Evolutionary conservation across 306 rosid genomes (phyloP).

Genomic region (Datisca glomerata): DNA sequence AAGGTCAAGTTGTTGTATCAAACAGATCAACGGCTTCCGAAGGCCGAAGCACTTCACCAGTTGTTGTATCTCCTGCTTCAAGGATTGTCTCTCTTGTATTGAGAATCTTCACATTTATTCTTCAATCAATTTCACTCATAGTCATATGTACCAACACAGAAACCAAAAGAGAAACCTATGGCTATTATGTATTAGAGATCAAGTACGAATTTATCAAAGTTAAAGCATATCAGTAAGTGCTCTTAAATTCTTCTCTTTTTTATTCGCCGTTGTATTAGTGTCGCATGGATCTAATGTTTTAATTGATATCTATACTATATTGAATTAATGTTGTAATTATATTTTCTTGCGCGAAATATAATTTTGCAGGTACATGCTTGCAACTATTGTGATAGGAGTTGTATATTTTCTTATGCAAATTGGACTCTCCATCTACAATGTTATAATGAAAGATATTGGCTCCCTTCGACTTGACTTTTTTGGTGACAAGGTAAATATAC

Average conservation of each 20-base stretch:
- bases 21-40: no score
- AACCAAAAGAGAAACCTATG: neutral
- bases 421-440: slow-evolving; percentile 21
- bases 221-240: slow-evolving; percentile 26
- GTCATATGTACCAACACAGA: slow-evolving; percentile 16
- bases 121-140: slow-evolving; percentile 32
- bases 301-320: no score
- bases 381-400: slow-evolving; percentile 30
- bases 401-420: slow-evolving; percentile 31
- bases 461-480: slow-evolving; percentile 31
- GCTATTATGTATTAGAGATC: no score
- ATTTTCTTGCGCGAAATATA: no score
- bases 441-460: slow-evolving; percentile 11
- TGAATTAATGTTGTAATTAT: no score
- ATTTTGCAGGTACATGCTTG: slow-evolving; percentile 38
- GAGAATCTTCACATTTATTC: slow-evolving; percentile 31
- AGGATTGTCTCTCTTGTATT: slow-evolving; percentile 21
- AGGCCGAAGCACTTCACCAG: no score
- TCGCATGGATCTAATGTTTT: no score
- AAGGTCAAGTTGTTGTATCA: no score
- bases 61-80: no score
- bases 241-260: neutral
- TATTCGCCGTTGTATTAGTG: no score
- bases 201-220: no score
- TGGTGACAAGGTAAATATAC: slow-evolving; percentile 55